A percentile compares a stretch with the other conserved stretches of the same genome.
Conservation (phyloP, 1,284 basidiomycete species). For the Heterobasidion occidentale region DNA sequence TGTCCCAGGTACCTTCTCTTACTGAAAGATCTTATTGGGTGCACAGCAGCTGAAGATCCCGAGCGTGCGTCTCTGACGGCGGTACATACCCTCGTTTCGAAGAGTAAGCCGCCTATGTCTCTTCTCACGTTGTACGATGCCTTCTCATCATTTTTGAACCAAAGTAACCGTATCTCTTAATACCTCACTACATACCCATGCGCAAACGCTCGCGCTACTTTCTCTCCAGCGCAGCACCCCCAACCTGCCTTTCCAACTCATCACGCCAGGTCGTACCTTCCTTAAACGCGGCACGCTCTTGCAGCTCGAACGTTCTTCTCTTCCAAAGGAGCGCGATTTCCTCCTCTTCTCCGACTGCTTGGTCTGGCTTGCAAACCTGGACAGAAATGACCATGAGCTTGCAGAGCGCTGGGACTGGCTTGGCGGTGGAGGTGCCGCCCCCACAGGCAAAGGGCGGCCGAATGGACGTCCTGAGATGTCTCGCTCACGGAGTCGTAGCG, state of each 20-base stretch:
- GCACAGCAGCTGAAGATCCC: slow-evolving; percentile 53
- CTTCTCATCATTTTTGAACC: neutral
- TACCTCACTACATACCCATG: slow-evolving; percentile 68
- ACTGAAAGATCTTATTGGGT: slow-evolving; percentile 68
- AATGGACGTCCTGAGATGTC: slow-evolving; percentile 26
- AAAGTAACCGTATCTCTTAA: slow-evolving; percentile 75
- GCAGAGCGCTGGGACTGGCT: slow-evolving; percentile 18
- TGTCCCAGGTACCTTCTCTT: slow-evolving; percentile 81
- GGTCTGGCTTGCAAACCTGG: slow-evolving; percentile 64
- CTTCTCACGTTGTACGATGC: neutral
- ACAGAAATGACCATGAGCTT: slow-evolving; percentile 18
- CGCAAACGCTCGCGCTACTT: slow-evolving; percentile 65
- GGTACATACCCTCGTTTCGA: slow-evolving; percentile 62
- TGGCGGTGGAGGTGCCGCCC: neutral
- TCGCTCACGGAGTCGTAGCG: slow-evolving; percentile 52
- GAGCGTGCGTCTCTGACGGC: slow-evolving; percentile 54
- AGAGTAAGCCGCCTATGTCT: slow-evolving; percentile 40
- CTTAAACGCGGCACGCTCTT: slow-evolving; percentile 59
- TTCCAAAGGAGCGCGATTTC: slow-evolving; percentile 58
- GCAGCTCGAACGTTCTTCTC: slow-evolving; percentile 43
- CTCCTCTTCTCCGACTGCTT: slow-evolving; percentile 78
- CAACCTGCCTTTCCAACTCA: slow-evolving; percentile 68
- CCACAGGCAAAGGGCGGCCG: slow-evolving; percentile 9
- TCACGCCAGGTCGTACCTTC: slow-evolving; percentile 72
- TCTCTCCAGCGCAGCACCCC: slow-evolving; percentile 70